phyloP scores from a whole-genome alignment of 805 yeast genomes.

The Wickerhamiella cacticola region DNA sequence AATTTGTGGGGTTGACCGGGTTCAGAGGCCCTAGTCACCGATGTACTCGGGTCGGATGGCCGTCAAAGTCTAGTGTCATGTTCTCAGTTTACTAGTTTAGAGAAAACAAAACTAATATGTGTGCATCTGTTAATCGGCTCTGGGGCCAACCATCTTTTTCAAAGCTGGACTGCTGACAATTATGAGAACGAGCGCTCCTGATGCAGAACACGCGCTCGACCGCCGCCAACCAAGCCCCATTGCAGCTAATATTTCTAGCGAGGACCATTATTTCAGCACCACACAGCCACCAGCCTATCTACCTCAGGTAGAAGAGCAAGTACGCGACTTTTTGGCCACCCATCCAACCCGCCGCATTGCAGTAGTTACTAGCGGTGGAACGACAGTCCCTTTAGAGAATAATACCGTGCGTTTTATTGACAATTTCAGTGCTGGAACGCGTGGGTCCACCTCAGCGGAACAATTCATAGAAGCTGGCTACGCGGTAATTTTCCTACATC shows the following conservation, averaged over 20 bases:
- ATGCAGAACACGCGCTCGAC: conserved; percentile 63
- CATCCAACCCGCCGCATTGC: conserved; percentile 51
- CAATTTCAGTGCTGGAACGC: conserved; percentile 92
- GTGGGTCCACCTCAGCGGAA: conserved; percentile 96
- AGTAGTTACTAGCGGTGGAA: conserved; percentile 90
- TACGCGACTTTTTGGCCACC: conserved; percentile 46
- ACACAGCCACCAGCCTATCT: conserved; percentile 69
- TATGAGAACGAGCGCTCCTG: conserved; percentile 58
- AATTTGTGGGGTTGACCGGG: conserved; percentile 6
- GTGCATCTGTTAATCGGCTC: no score
- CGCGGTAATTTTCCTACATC: conserved; percentile 82
- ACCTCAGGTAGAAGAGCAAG: conserved; percentile 44
- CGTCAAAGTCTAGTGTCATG: conserved; percentile 1
- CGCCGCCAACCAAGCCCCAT: conserved; percentile 64
- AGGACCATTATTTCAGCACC: conserved; percentile 58
- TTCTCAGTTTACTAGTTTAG: no score
- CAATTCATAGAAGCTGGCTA: conserved; percentile 74
- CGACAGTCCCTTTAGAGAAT: conserved; percentile 93
- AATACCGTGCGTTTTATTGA: conserved; percentile 95
- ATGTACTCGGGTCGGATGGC: not conserved
- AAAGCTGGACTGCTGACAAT: conserved; percentile 8
- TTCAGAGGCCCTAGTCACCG: conserved; percentile 1
- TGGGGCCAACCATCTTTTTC: no score
- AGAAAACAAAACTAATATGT: no score
- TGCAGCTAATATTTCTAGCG: conserved; percentile 58